phyloP scores from a whole-genome alignment of 2,329 filamentous ascomycete species.

The Ascosphaera apis region DNA sequence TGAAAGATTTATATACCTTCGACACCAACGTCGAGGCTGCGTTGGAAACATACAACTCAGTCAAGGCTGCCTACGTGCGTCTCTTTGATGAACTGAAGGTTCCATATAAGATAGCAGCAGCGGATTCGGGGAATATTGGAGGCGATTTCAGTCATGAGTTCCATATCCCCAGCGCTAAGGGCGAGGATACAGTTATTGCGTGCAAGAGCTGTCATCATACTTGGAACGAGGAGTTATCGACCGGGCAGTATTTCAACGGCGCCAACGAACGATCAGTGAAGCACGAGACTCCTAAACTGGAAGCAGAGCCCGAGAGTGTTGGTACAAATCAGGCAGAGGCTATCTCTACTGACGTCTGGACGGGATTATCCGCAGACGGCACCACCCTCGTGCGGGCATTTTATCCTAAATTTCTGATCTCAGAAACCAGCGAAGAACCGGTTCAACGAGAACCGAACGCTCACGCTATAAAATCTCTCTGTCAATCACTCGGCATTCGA shows the following conservation, averaged over 20 bases:
- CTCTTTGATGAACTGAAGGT: slow-evolving; percentile 68
- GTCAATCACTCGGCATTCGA: slow-evolving; percentile 30
- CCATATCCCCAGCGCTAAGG: slow-evolving; percentile 55
- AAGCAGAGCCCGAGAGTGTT: slow-evolving; percentile 5
- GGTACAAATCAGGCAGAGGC: slow-evolving; percentile 9
- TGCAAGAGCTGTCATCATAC: slow-evolving; percentile 53
- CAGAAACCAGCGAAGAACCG: slow-evolving; percentile 11
- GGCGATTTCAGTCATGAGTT: slow-evolving; percentile 88
- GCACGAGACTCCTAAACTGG: neutral
- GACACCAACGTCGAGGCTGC: slow-evolving; percentile 47
- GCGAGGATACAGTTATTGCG: slow-evolving; percentile 64
- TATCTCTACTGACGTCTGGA: slow-evolving; percentile 18
- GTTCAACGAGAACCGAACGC: slow-evolving; percentile 26
- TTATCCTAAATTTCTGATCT: slow-evolving; percentile 29
- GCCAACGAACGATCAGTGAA: slow-evolving; percentile 1
- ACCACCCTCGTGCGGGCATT: slow-evolving; percentile 46
- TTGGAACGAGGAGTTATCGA: slow-evolving; percentile 71
- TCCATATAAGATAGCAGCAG: slow-evolving; percentile 63
- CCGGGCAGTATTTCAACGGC: slow-evolving; percentile 14
- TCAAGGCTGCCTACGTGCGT: slow-evolving; percentile 47
- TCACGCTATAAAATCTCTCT: slow-evolving; percentile 38
- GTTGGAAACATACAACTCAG: slow-evolving; percentile 54
- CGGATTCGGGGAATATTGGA: slow-evolving; percentile 91
- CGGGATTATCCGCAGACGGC: slow-evolving; percentile 29
- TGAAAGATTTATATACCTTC: slow-evolving; percentile 98